Evolutionary conservation across 1,139 yeast genomes (phyloP).

Genomic region (Pneumocystis carinii): DNA sequence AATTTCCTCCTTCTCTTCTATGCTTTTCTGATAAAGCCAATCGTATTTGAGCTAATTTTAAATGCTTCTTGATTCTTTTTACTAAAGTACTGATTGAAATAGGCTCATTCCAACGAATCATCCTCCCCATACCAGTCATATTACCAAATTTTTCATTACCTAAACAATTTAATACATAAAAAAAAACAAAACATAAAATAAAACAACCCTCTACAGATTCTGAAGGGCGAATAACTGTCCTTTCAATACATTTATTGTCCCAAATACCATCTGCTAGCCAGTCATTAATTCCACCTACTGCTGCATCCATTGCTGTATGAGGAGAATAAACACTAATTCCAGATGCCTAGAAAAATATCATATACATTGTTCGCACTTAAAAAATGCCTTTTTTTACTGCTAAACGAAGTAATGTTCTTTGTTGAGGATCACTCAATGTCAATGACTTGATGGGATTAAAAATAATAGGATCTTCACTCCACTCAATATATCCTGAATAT

Average conservation of each 20-base stretch:
- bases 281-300: slow-evolving; percentile 80
- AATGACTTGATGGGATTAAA: slow-evolving; percentile 78
- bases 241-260: slow-evolving; percentile 19
- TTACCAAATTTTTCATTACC: slow-evolving; percentile 25
- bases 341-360: slow-evolving; percentile 23
- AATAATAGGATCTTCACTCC: slow-evolving; percentile 50
- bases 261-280: slow-evolving; percentile 61
- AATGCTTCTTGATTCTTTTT: slow-evolving; percentile 36
- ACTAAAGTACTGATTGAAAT: slow-evolving; percentile 36
- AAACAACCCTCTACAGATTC: slow-evolving; percentile 1
- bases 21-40: slow-evolving; percentile 38
- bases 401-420: slow-evolving; percentile 53
- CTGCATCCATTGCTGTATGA: slow-evolving; percentile 93
- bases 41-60: slow-evolving; percentile 46
- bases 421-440: slow-evolving; percentile 58
- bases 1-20: slow-evolving; percentile 19
- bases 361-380: background rate
- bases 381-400: slow-evolving; percentile 26
- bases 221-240: slow-evolving; percentile 10
- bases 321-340: slow-evolving; percentile 85
- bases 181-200: background rate
- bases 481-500: background rate
- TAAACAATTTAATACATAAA: slow-evolving; percentile 14
- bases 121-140: slow-evolving; percentile 73
- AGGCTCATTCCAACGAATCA: slow-evolving; percentile 37